Conservation (phyloP, 208 protist species). For the Strigomonas galati region DNA sequence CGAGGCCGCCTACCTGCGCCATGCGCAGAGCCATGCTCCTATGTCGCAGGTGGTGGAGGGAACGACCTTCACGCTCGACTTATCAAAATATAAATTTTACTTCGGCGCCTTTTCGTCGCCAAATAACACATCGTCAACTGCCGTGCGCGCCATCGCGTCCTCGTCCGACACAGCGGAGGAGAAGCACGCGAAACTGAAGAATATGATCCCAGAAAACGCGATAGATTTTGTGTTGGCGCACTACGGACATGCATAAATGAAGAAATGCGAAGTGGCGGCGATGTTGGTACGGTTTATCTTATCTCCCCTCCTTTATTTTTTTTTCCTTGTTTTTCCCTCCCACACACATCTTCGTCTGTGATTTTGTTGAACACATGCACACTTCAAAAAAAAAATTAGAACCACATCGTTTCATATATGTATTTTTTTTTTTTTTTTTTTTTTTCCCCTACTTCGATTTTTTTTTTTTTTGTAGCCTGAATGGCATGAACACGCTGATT, state of each 20-base stretch:
- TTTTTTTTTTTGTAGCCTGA: conserved; percentile 14
- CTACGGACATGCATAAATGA: conserved; percentile 5
- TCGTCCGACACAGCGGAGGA: conserved; percentile 7
- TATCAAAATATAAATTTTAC: conserved; percentile 42
- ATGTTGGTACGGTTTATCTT: background rate
- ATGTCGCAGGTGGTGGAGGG: conserved; percentile 11
- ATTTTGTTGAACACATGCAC: background rate
- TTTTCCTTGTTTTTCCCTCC: background rate
- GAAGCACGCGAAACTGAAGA: background rate
- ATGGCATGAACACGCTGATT: background rate
- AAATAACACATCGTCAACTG: conserved; percentile 55
- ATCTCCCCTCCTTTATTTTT: background rate
- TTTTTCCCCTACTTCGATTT: conserved; percentile 8
- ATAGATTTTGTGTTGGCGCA: conserved; percentile 10
- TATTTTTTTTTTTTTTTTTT: conserved; percentile 8
- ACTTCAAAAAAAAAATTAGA: conserved; percentile 3
- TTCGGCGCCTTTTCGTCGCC: conserved; percentile 28
- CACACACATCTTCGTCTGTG: background rate
- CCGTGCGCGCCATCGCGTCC: conserved; percentile 35
- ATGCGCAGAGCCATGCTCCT: too few relatives aligned
- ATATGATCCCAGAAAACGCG: conserved; percentile 25
- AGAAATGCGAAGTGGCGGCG: background rate
- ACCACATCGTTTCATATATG: background rate
- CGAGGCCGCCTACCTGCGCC: background rate
- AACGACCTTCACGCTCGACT: conserved; percentile 25